These are phyloP conservation scores for Cladosporium sp. DNA, from an alignment of 2,329 filamentous ascomycete genomes.

Conservation along the genomic window DNA sequence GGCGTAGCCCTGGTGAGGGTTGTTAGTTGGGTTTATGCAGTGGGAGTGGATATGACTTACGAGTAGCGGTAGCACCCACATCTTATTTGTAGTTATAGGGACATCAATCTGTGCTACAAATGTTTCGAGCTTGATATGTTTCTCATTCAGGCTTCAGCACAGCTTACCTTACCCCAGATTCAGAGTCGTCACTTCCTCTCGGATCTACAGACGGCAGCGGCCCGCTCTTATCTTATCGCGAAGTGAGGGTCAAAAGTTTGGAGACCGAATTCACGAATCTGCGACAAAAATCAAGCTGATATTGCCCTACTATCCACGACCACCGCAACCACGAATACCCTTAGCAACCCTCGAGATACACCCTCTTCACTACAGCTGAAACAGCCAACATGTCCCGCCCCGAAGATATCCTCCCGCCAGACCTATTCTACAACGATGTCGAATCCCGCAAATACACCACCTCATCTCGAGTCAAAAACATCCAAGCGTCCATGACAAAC, in stretches of 20 bases:
- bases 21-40: constrained; percentile 15
- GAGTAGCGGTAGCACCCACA: constrained; percentile 95
- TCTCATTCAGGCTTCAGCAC: constrained; percentile 6
- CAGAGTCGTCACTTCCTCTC: not conserved
- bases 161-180: constrained; percentile 9
- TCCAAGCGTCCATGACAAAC: constrained; percentile 92
- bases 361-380: no score
- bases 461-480: constrained; percentile 89
- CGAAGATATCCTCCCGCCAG: constrained; percentile 90
- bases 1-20: constrained; percentile 64
- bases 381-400: constrained; percentile 92
- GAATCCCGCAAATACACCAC: constrained; percentile 98
- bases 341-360: not conserved
- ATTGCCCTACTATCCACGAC: not conserved
- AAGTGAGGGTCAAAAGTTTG: constrained; percentile 16
- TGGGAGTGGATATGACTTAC: constrained; percentile 24
- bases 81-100: constrained; percentile 47
- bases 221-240: constrained; percentile 11
- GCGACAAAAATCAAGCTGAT: not conserved
- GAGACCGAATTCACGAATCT: constrained; percentile 6
- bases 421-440: constrained; percentile 95
- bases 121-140: not conserved
- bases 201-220: not conserved
- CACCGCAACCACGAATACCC: not conserved
- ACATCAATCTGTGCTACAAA: not conserved